Evolutionary conservation across 768 basidiomycete genomes (phyloP).

Genomic region (Coprinopsis sp.): DNA sequence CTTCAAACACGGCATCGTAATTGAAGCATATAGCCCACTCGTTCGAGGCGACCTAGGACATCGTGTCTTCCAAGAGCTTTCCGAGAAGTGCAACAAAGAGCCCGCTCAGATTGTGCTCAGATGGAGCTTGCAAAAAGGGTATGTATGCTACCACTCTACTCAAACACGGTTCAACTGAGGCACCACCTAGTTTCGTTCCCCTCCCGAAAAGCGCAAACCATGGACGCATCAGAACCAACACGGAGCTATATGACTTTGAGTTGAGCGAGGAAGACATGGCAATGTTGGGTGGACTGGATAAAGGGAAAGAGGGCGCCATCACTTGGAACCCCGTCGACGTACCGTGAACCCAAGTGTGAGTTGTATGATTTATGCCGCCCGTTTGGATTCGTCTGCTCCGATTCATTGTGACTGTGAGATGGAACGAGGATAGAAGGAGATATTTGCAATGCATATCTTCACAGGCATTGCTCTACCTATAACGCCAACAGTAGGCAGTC

Average conservation of each 20-base stretch:
- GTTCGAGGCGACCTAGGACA: slow-evolving; percentile 56
- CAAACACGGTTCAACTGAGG: not conserved
- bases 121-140: slow-evolving; percentile 88
- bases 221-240: slow-evolving; percentile 67
- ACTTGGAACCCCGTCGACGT: slow-evolving; percentile 83
- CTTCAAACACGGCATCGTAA: slow-evolving; percentile 48
- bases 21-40: slow-evolving; percentile 78
- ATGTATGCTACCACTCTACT: slow-evolving; percentile 18
- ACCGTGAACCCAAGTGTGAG: too few species aligned
- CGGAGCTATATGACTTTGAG: slow-evolving; percentile 72
- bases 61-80: slow-evolving; percentile 47
- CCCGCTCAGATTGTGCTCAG: slow-evolving; percentile 80
- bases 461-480: too few species aligned
- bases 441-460: too few species aligned
- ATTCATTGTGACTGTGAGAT: too few species aligned
- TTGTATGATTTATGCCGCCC: not conserved
- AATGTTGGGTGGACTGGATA: slow-evolving; percentile 63
- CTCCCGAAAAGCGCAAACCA: slow-evolving; percentile 79
- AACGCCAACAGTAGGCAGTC: too few species aligned
- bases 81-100: slow-evolving; percentile 51
- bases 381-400: too few species aligned
- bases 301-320: slow-evolving; percentile 65
- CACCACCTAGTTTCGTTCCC: slow-evolving; percentile 66
- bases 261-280: slow-evolving; percentile 61
- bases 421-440: too few species aligned